These are phyloP conservation scores for Alternaria sp. DNA, from an alignment of 2,329 filamentous ascomycete species.

Conservation along the genomic window DNA sequence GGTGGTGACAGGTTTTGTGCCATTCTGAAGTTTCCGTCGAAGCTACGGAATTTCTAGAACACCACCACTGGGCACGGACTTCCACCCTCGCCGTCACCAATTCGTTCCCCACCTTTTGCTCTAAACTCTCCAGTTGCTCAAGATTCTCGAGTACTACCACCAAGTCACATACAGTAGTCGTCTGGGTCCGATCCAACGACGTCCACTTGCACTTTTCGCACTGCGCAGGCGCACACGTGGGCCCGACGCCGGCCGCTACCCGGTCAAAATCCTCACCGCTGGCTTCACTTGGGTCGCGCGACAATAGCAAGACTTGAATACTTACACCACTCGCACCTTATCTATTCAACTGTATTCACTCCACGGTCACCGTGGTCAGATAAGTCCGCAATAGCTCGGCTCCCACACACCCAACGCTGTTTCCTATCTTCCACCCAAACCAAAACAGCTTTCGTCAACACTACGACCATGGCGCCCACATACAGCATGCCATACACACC, in stretches of 20 bases:
- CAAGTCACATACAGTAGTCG: not conserved
- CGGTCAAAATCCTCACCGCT: slow-evolving; percentile 16
- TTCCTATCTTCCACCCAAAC: not conserved
- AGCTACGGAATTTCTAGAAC: slow-evolving; percentile 16
- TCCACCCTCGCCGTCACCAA: slow-evolving; percentile 7
- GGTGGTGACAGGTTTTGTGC: not conserved
- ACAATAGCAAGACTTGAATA: slow-evolving; percentile 6
- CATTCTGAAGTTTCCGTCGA: slow-evolving; percentile 11
- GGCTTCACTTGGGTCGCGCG: not conserved
- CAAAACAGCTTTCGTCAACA: not conserved
- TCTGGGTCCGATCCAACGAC: not conserved
- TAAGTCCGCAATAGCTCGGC: not conserved
- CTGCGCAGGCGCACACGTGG: slow-evolving; percentile 1
- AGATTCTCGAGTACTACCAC: not conserved
- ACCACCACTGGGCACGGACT: slow-evolving; percentile 11
- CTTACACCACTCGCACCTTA: not conserved
- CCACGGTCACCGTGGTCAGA: not conserved
- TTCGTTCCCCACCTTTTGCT: slow-evolving; percentile 1
- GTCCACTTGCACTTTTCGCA: not conserved
- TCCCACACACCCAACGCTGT: not conserved
- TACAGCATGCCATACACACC: not conserved
- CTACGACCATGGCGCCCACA: slow-evolving; percentile 12
- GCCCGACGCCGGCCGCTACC: slow-evolving; percentile 4
- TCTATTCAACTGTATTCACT: not conserved
- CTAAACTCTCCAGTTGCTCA: not conserved